phyloP scores from a whole-genome alignment of 192 early-diverging fungal species.

The Pilaira anomala region DNA sequence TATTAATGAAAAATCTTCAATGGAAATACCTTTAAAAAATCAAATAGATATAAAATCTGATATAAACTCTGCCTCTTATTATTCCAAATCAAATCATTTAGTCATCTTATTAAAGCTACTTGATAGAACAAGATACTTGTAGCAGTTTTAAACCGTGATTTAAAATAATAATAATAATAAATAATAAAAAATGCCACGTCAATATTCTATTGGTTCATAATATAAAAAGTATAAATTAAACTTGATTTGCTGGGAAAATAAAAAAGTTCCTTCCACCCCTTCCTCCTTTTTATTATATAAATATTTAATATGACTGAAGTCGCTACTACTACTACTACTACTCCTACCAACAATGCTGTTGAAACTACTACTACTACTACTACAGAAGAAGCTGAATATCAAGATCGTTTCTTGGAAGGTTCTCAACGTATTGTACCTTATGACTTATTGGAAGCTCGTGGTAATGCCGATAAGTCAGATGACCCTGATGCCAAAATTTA shows the following conservation, averaged over 20 bases:
- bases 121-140: constrained; percentile 14
- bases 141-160: background rate
- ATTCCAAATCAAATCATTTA: background rate
- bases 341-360: background rate
- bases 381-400: constrained; percentile 22
- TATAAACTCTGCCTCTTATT: background rate
- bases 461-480: constrained; percentile 42
- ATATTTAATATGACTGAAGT: background rate
- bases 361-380: background rate
- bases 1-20: background rate
- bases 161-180: too few species aligned
- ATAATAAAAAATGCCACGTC: too few species aligned
- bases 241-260: too few species aligned
- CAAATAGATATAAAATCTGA: background rate
- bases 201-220: too few species aligned
- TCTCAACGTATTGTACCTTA: constrained; percentile 39
- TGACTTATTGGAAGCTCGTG: constrained; percentile 47
- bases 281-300: background rate
- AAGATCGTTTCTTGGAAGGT: constrained; percentile 42
- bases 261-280: background rate
- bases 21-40: background rate
- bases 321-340: background rate
- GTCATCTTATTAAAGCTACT: background rate
- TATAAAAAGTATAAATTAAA: too few species aligned
- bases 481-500: constrained; percentile 51